These are phyloP conservation scores for Candida labiduridarum DNA, from an alignment of 1,139 yeast species.

Conservation along the genomic window DNA sequence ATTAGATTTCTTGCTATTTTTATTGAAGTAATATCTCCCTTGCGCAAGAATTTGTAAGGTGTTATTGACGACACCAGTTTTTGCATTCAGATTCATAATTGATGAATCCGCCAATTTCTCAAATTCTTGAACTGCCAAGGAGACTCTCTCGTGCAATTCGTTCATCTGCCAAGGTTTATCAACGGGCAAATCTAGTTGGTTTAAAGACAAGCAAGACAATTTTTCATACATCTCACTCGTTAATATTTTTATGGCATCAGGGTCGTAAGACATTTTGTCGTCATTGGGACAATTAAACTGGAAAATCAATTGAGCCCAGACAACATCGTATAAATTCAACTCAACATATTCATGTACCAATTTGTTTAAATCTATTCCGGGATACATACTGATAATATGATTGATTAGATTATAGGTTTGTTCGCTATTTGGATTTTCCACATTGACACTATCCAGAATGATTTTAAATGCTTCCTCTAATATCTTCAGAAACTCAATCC, in stretches of 20 bases:
- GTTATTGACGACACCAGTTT: conserved; percentile 53
- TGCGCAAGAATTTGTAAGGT: conserved; percentile 57
- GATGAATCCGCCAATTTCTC: conserved; percentile 49
- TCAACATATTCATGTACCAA: conserved; percentile 74
- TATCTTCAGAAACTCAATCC: conserved; percentile 35
- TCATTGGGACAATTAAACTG: conserved; percentile 39
- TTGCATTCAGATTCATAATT: conserved; percentile 51
- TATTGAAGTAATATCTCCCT: conserved; percentile 8
- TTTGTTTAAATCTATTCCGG: conserved; percentile 54
- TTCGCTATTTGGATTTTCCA: conserved; percentile 39
- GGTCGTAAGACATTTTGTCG: conserved; percentile 29
- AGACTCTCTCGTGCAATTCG: conserved; percentile 50
- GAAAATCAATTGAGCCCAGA: conserved; percentile 56
- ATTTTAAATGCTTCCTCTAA: conserved; percentile 41
- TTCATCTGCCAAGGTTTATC: conserved; percentile 42
- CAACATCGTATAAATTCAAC: conserved; percentile 59
- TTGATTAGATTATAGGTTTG: conserved; percentile 35
- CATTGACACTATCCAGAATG: conserved; percentile 44
- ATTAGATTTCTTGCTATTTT: conserved; percentile 16
- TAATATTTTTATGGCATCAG: conserved; percentile 31
- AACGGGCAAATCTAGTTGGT: conserved; percentile 68
- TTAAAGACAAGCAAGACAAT: conserved; percentile 60
- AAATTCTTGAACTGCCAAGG: conserved; percentile 57
- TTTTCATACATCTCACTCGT: conserved; percentile 39
- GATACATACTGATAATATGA: conserved; percentile 35